Percentiles rank a stretch among this genome's conserved stretches.
phyloP scores from a whole-genome alignment of 768 basidiomycete species.

The Lentinula lateritia region DNA sequence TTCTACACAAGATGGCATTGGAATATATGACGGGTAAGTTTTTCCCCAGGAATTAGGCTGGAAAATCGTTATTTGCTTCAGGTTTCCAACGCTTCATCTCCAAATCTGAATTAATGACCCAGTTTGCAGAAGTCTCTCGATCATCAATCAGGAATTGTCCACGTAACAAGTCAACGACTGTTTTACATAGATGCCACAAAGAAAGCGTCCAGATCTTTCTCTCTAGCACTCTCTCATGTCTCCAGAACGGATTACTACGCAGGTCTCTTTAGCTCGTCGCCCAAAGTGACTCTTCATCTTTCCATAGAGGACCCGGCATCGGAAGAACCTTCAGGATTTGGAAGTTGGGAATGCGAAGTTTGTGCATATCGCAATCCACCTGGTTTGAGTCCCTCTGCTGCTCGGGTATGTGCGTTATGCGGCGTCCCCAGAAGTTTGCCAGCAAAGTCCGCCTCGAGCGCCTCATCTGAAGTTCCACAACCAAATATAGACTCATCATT shows the following conservation, averaged over 20 bases:
- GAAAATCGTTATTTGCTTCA: background rate
- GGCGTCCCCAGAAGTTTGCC: conserved; percentile 61
- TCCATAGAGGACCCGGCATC: conserved; percentile 21
- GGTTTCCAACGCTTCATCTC: background rate
- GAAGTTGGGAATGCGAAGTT: conserved; percentile 83
- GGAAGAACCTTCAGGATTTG: conserved; percentile 26
- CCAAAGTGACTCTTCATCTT: conserved; percentile 82
- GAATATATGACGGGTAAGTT: conserved; percentile 88
- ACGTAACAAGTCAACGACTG: conserved; percentile 78
- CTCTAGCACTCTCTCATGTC: conserved; percentile 59
- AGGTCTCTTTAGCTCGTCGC: conserved; percentile 82
- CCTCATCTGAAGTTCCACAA: conserved; percentile 22
- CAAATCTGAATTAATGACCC: conserved; percentile 23
- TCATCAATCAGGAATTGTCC: conserved; percentile 69
- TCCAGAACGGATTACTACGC: conserved; percentile 82
- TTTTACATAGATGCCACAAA: conserved; percentile 67
- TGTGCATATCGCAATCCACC: conserved; percentile 82
- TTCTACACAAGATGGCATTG: conserved; percentile 70
- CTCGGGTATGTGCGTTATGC: conserved; percentile 74
- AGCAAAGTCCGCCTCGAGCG: conserved; percentile 15
- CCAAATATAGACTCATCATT: conserved; percentile 36
- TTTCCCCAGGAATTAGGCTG: background rate
- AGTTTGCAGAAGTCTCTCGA: conserved; percentile 79
- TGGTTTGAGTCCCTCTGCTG: conserved; percentile 62
- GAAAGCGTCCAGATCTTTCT: conserved; percentile 52